Percentiles rank a stretch among this genome's conserved stretches.
Evolutionary conservation across 345 rosid species (phyloP).

Genomic region (Luvunga scandens): DNA sequence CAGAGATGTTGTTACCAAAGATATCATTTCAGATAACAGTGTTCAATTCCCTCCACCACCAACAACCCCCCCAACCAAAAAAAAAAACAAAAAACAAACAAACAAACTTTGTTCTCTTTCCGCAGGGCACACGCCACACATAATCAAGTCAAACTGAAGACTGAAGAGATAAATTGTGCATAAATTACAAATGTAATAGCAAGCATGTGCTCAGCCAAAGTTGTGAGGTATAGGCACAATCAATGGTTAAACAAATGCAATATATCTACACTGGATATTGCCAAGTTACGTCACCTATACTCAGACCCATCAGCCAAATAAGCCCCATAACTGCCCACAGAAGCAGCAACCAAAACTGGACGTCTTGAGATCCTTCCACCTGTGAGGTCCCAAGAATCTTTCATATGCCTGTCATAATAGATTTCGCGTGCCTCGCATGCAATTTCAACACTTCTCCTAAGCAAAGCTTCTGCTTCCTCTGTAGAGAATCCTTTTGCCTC

Average conservation of each 20-base stretch:
- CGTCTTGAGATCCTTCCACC: slow-evolving; percentile 28
- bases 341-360: slow-evolving; percentile 79
- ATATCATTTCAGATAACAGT: not conserved
- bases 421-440: slow-evolving; percentile 83
- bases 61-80: too few relatives aligned
- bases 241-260: not conserved
- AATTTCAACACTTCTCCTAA: slow-evolving; percentile 73
- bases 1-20: not conserved
- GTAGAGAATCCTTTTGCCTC: slow-evolving; percentile 66
- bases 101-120: too few relatives aligned
- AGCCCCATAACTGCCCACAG: slow-evolving; percentile 97
- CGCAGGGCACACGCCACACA: too few relatives aligned
- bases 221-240: not conserved
- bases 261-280: not conserved
- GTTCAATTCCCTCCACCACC: not conserved
- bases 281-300: slow-evolving; percentile 49
- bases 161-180: not conserved
- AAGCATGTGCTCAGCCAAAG: not conserved
- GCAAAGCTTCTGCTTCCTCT: slow-evolving; percentile 64
- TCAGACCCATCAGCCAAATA: slow-evolving; percentile 94
- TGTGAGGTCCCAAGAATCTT: slow-evolving; percentile 50
- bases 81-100: too few relatives aligned
- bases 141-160: not conserved
- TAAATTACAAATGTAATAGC: not conserved
- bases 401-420: slow-evolving; percentile 48